Evolutionary conservation across 2,329 filamentous ascomycete species (phyloP).

Genomic region (Salinomyces thailandicus): DNA sequence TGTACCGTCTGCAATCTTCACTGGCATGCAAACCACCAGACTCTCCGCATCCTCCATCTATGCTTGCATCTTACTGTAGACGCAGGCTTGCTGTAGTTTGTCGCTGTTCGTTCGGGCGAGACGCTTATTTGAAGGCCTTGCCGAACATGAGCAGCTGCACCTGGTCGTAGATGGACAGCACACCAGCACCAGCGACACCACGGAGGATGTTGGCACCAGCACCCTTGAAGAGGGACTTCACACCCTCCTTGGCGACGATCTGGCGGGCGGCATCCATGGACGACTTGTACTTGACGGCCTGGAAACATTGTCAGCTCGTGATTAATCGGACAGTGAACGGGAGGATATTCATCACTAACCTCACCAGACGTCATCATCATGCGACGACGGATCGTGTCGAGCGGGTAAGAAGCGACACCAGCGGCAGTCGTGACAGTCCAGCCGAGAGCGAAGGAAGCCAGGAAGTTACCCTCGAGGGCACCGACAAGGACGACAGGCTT

Average conservation of each 20-base stretch:
- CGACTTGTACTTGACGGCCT: conserved; percentile 99
- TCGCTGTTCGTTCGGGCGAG: conserved; percentile 10
- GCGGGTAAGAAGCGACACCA: conserved; percentile 99
- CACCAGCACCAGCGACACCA: conserved; percentile 99
- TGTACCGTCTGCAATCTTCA: conserved; percentile 20
- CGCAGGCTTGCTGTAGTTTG: conserved; percentile 8
- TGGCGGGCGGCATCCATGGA: conserved; percentile 90
- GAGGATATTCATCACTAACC: conserved; percentile 37
- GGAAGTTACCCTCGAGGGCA: conserved; percentile 91
- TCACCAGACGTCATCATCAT: conserved; percentile 99
- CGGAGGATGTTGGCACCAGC: conserved; percentile 99
- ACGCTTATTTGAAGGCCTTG: conserved; percentile 80
- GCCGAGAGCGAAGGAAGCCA: conserved; percentile 96
- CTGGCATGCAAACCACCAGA: conserved; percentile 20
- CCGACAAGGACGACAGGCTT: conserved; percentile 96
- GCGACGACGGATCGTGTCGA: conserved; percentile 99
- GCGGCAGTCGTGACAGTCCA: conserved; percentile 99
- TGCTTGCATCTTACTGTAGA: conserved; percentile 6
- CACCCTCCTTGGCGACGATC: conserved; percentile 96
- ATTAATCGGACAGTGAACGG: neutral
- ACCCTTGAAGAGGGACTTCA: conserved; percentile 99
- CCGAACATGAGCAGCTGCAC: conserved; percentile 98
- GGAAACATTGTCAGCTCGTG: neutral
- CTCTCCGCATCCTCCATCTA: conserved; percentile 5
- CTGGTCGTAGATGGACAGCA: conserved; percentile 99